Base-by-base conservation (phyloP, 805 yeast species). In the Suhomyces sp. region DNA sequence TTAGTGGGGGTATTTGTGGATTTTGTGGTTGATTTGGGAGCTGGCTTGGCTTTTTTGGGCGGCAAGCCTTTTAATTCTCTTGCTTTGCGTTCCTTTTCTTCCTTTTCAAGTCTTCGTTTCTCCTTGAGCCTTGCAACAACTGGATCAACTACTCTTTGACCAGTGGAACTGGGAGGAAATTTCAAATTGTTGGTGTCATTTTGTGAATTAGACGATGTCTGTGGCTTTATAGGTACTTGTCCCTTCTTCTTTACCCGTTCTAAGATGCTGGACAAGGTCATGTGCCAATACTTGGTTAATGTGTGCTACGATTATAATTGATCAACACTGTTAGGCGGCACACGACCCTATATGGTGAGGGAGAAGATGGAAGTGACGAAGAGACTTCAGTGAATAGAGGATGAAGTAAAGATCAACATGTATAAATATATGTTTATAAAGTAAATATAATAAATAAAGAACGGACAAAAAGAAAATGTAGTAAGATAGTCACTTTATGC, bases 121-220 rank as follows among this genome's bases (percentile, higher is more conserved):
- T 86, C 91, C 58, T 87, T 87, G 38, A 87, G 69, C 53, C 87
- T 68, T 36, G 82, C 83, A 7, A 87, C 89, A 4, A 90, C 90
- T 0, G 92, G 90, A 62, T 87, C 93, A 22, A 35, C 22, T n/a
- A n/a, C 22, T 50, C 46, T 17, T 33, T 22, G 22, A 13, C 29
- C 23, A 3, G 47, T 9, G 12, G 44, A 22, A 15, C 31, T 35
- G 6, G 46, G 9, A 17, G 42, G 24, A 4, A 19, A 19, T 9
- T 17, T 38, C n/a, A 29, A 12, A n/a, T 12, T 10, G 10, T 29
- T 38, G 22, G 24, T 38, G 42, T 19, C 42, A 38, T 38, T 38
- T 19, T 38, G 42, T 3, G 8, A 2, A 19, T 19, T 38, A 1
- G 42, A 9, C n/a, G 42, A 8, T 19, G 42, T 12, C 40, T 35